A percentile compares a stretch with the other conserved stretches of the same genome.
These are phyloP conservation scores for Spatholobus suberectus DNA, from an alignment of 306 rosid genomes.

Conservation along the genomic window DNA sequence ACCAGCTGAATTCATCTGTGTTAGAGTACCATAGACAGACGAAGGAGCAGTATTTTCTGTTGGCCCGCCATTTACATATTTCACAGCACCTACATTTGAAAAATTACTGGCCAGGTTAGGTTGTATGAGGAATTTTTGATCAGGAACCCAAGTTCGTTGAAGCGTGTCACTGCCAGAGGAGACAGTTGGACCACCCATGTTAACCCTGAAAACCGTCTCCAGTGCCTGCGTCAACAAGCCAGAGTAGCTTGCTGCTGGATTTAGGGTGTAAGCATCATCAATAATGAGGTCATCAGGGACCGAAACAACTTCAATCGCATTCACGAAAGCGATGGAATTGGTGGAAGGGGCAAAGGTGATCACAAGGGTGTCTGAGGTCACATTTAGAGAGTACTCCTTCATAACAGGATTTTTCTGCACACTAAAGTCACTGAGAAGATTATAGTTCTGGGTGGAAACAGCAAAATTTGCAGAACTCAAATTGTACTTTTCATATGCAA, in stretches of 20 bases:
- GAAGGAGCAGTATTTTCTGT: slow-evolving; percentile 70
- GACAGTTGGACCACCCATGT: slow-evolving; percentile 90
- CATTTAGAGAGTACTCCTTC: slow-evolving; percentile 74
- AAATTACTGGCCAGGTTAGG: slow-evolving; percentile 45
- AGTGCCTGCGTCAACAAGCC: slow-evolving; percentile 61
- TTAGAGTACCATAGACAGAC: slow-evolving; percentile 79
- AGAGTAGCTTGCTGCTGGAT: slow-evolving; percentile 40
- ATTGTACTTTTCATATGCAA: slow-evolving; percentile 48
- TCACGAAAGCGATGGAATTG: slow-evolving; percentile 72
- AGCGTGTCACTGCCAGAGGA: slow-evolving; percentile 66
- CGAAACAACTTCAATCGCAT: slow-evolving; percentile 90
- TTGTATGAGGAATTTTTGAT: slow-evolving; percentile 51
- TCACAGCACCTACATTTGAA: slow-evolving; percentile 66
- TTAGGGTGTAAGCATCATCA: slow-evolving; percentile 50
- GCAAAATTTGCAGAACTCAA: slow-evolving; percentile 69
- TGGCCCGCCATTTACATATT: slow-evolving; percentile 51
- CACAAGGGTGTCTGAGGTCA: slow-evolving; percentile 63
- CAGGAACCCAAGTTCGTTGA: slow-evolving; percentile 80
- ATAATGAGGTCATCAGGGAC: slow-evolving; percentile 75
- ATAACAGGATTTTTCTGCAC: slow-evolving; percentile 46
- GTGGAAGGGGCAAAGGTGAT: slow-evolving; percentile 65
- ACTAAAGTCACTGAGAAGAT: slow-evolving; percentile 66
- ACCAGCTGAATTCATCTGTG: slow-evolving; percentile 51
- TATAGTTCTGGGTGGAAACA: slow-evolving; percentile 58
- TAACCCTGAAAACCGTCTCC: slow-evolving; percentile 85